These are phyloP conservation scores for Penicillium tannophilum DNA, from an alignment of 495 filamentous ascomycete genomes.

Conservation along the genomic window DNA sequence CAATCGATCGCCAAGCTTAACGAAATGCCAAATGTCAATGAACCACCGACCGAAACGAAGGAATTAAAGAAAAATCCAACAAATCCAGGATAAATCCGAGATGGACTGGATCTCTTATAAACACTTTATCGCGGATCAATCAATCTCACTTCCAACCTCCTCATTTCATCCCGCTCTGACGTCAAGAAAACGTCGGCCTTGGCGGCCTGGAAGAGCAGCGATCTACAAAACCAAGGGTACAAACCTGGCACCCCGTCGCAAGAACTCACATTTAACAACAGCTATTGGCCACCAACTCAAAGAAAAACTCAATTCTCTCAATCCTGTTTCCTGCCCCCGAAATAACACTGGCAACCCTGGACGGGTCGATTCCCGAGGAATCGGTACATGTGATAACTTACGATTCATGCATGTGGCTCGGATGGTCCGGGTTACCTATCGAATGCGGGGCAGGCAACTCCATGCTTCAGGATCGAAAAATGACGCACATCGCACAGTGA, in stretches of 20 bases:
- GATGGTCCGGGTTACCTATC: neutral
- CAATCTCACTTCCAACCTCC: conserved; percentile 8
- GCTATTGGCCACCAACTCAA: neutral
- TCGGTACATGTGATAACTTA: neutral
- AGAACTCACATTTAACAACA: neutral
- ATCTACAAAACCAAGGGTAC: conserved; percentile 12
- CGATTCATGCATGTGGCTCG: neutral
- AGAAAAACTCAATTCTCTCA: neutral
- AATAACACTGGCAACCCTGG: neutral
- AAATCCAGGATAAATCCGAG: neutral
- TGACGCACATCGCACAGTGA: neutral
- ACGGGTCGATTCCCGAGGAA: neutral
- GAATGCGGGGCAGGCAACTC: neutral
- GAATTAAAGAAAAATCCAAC: neutral
- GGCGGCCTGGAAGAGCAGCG: conserved; percentile 21
- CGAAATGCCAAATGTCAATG: neutral
- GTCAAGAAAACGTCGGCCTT: conserved; percentile 32
- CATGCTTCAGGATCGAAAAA: neutral
- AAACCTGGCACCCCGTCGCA: conserved; percentile 12
- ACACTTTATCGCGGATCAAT: neutral
- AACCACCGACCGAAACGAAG: neutral
- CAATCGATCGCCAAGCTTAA: neutral
- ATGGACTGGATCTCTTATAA: neutral
- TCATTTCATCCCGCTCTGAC: conserved; percentile 28
- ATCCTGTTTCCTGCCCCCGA: neutral